Evolutionary conservation across 2,329 filamentous ascomycete genomes (phyloP).

Genomic region (Paracoccidioides brasiliensis): DNA sequence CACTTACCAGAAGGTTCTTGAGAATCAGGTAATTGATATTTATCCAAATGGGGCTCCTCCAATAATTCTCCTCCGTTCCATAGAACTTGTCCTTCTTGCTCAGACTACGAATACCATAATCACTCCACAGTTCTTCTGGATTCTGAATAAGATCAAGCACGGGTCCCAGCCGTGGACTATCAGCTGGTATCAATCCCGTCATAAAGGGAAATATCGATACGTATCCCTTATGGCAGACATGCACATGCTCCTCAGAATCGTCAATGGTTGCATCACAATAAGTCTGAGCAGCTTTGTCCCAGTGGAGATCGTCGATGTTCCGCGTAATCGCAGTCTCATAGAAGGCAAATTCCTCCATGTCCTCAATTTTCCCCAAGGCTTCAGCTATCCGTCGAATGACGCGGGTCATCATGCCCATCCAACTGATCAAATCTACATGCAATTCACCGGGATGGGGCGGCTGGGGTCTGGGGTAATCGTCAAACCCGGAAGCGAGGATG

Average conservation of each 20-base stretch:
- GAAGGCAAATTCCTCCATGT: slow-evolving; percentile 57
- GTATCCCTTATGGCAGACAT: slow-evolving; percentile 95
- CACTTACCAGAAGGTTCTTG: slow-evolving; percentile 62
- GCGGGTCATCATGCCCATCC: slow-evolving; percentile 93
- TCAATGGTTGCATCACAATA: slow-evolving; percentile 96
- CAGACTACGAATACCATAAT: slow-evolving; percentile 76
- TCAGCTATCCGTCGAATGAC: slow-evolving; percentile 70
- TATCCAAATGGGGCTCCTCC: slow-evolving; percentile 89
- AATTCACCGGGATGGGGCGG: slow-evolving; percentile 92
- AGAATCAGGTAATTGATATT: slow-evolving; percentile 89
- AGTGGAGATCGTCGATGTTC: slow-evolving; percentile 89
- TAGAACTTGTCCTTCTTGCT: slow-evolving; percentile 75
- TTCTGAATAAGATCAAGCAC: slow-evolving; percentile 67
- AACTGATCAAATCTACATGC: slow-evolving; percentile 85
- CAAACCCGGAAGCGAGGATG: slow-evolving; percentile 82
- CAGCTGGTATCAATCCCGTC: slow-evolving; percentile 60
- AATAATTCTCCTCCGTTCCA: slow-evolving; percentile 90
- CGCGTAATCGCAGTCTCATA: slow-evolving; percentile 64
- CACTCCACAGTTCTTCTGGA: slow-evolving; percentile 78
- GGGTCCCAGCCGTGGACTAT: slow-evolving; percentile 60
- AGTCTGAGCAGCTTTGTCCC: slow-evolving; percentile 64
- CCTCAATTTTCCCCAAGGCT: slow-evolving; percentile 61
- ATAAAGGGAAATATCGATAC: slow-evolving; percentile 88
- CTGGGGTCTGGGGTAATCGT: slow-evolving; percentile 89
- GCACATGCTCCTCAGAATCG: slow-evolving; percentile 76